Conservation (phyloP, 805 yeast species). For the Candida peoriensis region DNA sequence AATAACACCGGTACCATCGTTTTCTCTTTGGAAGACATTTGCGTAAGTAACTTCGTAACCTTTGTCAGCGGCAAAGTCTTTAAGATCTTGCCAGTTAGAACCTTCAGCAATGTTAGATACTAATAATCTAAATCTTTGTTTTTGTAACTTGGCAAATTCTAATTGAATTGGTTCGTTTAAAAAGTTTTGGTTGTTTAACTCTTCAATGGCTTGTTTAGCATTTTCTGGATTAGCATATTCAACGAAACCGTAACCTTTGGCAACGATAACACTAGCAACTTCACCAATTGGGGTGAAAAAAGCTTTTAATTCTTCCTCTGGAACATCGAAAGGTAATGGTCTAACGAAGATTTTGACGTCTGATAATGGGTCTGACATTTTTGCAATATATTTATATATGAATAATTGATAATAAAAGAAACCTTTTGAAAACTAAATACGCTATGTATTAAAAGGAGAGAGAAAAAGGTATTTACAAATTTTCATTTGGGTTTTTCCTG, state of each 20-base stretch:
- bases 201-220: constrained; percentile 71
- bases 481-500: too few species aligned
- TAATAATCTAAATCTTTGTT: constrained; percentile 71
- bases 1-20: constrained; percentile 41
- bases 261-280: constrained; percentile 59
- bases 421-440: too few species aligned
- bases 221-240: constrained; percentile 72
- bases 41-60: constrained; percentile 59
- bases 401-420: too few species aligned
- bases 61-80: constrained; percentile 84
- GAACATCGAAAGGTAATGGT: constrained; percentile 54
- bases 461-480: too few species aligned
- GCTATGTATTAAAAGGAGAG: too few species aligned
- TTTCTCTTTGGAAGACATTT: constrained; percentile 40
- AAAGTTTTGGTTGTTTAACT: constrained; percentile 66
- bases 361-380: constrained; percentile 27
- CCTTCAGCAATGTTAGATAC: constrained; percentile 68
- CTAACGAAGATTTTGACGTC: constrained; percentile 50
- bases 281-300: constrained; percentile 65
- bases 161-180: constrained; percentile 46
- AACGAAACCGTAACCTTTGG: constrained; percentile 86
- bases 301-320: constrained; percentile 59
- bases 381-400: too few species aligned
- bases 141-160: constrained; percentile 36
- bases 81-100: constrained; percentile 82